Base-by-base conservation (phyloP, 345 rosid species). In the Brassica incana region DNA sequence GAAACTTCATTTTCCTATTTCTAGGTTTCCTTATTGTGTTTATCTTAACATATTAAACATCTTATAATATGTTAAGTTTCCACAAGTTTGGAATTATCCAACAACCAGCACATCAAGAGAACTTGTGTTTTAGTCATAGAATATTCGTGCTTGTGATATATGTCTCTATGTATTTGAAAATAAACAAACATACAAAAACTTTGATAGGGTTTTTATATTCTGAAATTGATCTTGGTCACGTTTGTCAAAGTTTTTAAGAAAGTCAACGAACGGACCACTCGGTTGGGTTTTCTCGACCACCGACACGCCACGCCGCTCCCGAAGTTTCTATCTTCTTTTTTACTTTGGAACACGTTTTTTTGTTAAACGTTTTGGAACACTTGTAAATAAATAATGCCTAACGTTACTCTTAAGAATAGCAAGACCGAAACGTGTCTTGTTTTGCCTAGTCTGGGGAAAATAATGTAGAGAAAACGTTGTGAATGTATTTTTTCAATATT, bases 231-330 rank as follows among this genome's bases (percentile, higher is more conserved):
- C 63, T 67, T 30, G 36, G 52, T 30, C 52, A 14, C 18, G 12
- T 52, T 16, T 16, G 7, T 15, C 59, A 16, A 54, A 32, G 10
- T 40, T 12, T 61, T 58, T 4, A 38, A 1, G 12, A 9, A 10
- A 56, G 35, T 27, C 65, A 11, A 61, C 15, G 15, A 14, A 62
- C 36, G 23, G 36, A 52, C 59, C 59, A 65, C 48, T 65, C 60
- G 60, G 35, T 65, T 56, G 8, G 48, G 61, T 58, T 63, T 35
- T 35, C 71, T 77, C 76, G 71, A 77, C 71, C 76, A 77, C 75
- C 80, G 75, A 70, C 60, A 54, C 20, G 23, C 6, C 71, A 38
- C 71, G 69, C 79, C 71, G 33, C 20, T 35, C 20, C 40, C 25
- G 23, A 68, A 60, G 9, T 18, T 29, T 43, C 52, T 25, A 61